Base-by-base conservation (phyloP, 1,139 yeast genomes). In the Ogataea hybrid region DNA sequence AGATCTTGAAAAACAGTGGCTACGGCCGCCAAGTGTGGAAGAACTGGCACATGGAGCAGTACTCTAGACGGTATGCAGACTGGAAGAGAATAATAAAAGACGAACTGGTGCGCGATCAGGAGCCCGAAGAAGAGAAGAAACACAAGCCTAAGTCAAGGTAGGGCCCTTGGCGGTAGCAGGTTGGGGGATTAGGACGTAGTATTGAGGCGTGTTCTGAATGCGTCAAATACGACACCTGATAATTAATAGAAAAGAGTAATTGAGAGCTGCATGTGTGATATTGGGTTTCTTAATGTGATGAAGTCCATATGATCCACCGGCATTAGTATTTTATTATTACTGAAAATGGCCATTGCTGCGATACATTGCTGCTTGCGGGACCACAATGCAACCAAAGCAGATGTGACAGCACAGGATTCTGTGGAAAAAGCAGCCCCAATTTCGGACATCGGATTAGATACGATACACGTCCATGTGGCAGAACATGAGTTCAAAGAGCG, bases 11-110 rank as follows among this genome's bases (percentile, higher is more conserved):
- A 65, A 87, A 83, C 50, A 84, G 95, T 59, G 76, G 71, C 18
- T 92, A 92, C 58, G 98, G 98, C 34, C 79, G 84, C 59, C 75
- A 81, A 53, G 97, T 92, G 2, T 92, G 97, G 97, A 86, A 85
- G 59, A 92, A 90, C 62, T 92, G 97, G 97, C 67, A 76, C 25
- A 76, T 89, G 82, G 96, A 88, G 58, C 65, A 80, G 53, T 87
- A 81, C 57, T 62, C 70, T 10, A 75, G 96, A 60, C 82, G 82
- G 63, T 79, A 84, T 61, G 77, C 71, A 58, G 96, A 88, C 57
- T 89, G 97, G 97, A 86, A 84, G 65, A 69, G 74, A 35, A 56
- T 77, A 28, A 77, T 86, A 25, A 88, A 84, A 58, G 81, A 81
- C 11, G 41, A 38, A 11, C 20, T 15, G 12, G 17, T 17, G 23